Percentiles rank a stretch among this genome's conserved stretches.
Evolutionary conservation across 352 stramenopile species (phyloP).

Genomic region (Discostella stelligera): DNA sequence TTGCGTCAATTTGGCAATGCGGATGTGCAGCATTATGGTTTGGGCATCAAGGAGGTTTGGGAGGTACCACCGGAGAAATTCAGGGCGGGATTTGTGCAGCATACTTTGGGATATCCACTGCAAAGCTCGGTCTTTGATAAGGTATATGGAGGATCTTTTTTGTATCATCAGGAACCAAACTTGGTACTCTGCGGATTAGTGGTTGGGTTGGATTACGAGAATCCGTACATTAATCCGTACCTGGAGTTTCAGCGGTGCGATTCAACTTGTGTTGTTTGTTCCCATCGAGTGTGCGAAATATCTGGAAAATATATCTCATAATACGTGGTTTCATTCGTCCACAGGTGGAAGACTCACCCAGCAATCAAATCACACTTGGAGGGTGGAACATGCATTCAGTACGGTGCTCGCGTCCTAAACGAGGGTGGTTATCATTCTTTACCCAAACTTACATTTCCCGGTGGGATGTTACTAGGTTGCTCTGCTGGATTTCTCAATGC

Average conservation of each 20-base stretch:
- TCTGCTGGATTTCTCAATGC: conserved; percentile 97
- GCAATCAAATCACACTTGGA: conserved; percentile 91
- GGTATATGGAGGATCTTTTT: conserved; percentile 97
- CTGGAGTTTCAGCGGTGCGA: conserved; percentile 95
- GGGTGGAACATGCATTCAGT: conserved; percentile 95
- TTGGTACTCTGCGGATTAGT: conserved; percentile 91
- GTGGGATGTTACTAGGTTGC: conserved; percentile 93
- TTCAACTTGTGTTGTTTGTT: neutral
- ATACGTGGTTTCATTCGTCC: neutral
- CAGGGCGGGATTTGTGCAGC: conserved; percentile 93
- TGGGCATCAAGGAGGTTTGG: conserved; percentile 99
- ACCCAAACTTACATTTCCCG: conserved; percentile 97
- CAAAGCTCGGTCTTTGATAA: conserved; percentile 90
- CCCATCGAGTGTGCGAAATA: conserved; percentile 34
- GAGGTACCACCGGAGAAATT: conserved; percentile 91
- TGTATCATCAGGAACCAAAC: conserved; percentile 93
- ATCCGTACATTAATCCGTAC: conserved; percentile 98
- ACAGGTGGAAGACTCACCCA: conserved; percentile 95
- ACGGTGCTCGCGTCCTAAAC: conserved; percentile 93
- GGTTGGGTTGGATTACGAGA: conserved; percentile 98
- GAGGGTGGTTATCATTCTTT: conserved; percentile 96
- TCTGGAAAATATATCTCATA: conserved; percentile 4
- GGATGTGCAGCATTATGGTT: conserved; percentile 95
- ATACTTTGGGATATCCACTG: conserved; percentile 97
- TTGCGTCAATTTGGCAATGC: conserved; percentile 83